A percentile compares a stretch with the other conserved stretches of the same genome.
These are phyloP conservation scores for Neospora caninum DNA, from an alignment of 169 alveolate species.

Conservation along the genomic window DNA sequence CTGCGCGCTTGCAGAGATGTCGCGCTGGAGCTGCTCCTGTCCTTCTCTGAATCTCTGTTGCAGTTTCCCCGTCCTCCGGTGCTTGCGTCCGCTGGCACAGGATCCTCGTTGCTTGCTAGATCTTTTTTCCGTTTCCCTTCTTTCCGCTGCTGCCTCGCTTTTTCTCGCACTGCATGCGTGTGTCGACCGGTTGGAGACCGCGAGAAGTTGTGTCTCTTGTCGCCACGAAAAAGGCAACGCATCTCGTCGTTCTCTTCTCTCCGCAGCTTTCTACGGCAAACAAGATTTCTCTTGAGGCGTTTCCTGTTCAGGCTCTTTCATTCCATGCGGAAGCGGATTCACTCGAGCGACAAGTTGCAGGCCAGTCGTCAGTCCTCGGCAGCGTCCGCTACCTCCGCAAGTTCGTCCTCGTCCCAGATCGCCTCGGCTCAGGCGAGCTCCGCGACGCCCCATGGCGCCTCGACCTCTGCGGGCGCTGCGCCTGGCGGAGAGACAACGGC, in stretches of 20 bases:
- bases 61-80: too few species aligned
- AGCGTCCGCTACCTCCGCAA: background rate
- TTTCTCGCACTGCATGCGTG: too few species aligned
- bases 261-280: background rate
- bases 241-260: background rate
- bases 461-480: background rate
- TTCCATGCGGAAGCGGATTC: slow-evolving; percentile 35
- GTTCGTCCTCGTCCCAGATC: background rate
- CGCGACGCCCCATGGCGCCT: too few species aligned
- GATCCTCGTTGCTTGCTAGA: too few species aligned
- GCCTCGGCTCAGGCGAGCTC: background rate
- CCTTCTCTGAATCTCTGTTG: too few species aligned
- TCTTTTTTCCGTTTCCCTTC: too few species aligned
- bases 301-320: slow-evolving; percentile 5
- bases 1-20: too few species aligned
- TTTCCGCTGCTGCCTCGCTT: too few species aligned
- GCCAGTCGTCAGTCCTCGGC: slow-evolving; percentile 2
- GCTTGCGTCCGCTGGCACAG: too few species aligned
- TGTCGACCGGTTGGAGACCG: too few species aligned
- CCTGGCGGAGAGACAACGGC: background rate
- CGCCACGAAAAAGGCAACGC: background rate
- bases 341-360: slow-evolving; percentile 14
- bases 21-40: too few species aligned
- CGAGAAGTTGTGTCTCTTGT: too few species aligned
- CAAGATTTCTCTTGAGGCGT: background rate